Percentiles rank a stretch among this genome's conserved stretches.
Conservation (phyloP, 805 yeast genomes). For the Komagataella kurtzmanii region DNA sequence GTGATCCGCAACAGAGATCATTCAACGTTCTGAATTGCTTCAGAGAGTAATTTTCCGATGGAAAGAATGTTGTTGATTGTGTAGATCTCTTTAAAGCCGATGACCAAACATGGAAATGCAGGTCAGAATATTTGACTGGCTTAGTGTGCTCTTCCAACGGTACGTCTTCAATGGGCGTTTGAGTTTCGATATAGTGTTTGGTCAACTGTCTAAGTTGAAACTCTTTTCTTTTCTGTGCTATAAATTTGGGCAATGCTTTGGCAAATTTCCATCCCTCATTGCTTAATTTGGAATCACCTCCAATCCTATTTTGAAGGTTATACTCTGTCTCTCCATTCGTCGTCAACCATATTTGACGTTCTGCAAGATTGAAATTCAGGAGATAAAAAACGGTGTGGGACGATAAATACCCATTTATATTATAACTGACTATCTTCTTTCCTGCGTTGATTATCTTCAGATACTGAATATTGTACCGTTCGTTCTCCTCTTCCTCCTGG, state of each 20-base stretch:
- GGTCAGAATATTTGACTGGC: constrained; percentile 10
- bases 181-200: constrained; percentile 15
- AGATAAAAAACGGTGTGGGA: constrained; percentile 44
- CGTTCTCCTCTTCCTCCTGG: constrained; percentile 24
- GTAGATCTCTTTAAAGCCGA: constrained; percentile 17
- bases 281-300: constrained; percentile 19
- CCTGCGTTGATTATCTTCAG: constrained; percentile 55
- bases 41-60: constrained; percentile 13
- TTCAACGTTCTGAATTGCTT: constrained; percentile 20
- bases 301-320: constrained; percentile 13
- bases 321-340: constrained; percentile 19
- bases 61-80: constrained; percentile 19
- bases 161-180: constrained; percentile 10
- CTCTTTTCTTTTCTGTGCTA: constrained; percentile 18
- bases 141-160: constrained; percentile 6
- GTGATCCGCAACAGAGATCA: constrained; percentile 20
- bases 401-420: constrained; percentile 42
- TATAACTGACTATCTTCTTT: constrained; percentile 38
- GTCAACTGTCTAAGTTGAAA: constrained; percentile 19
- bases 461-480: constrained; percentile 36
- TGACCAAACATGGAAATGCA: constrained; percentile 19
- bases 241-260: constrained; percentile 19
- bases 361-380: constrained; percentile 24
- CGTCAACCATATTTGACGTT: constrained; percentile 23
- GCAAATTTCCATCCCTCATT: constrained; percentile 18